These are phyloP conservation scores for Syncephalis plumigaleata DNA, from an alignment of 371 early-diverging fungal genomes.

Conservation along the genomic window DNA sequence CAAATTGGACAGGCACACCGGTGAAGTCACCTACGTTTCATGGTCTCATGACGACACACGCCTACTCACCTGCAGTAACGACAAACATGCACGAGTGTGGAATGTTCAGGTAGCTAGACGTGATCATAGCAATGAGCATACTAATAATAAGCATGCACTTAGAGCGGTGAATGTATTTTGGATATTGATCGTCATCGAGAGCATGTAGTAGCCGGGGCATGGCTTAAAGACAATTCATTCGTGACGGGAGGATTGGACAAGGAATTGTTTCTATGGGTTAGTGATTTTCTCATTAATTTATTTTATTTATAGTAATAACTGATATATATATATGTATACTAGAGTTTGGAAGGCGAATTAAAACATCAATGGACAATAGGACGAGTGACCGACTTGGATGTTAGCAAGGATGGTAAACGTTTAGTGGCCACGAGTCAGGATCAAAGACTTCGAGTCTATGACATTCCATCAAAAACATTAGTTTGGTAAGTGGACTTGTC, in stretches of 20 bases:
- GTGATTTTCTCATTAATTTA: too few species aligned
- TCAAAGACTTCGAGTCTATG: constrained; percentile 51
- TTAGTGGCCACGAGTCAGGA: constrained; percentile 59
- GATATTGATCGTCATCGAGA: constrained; percentile 44
- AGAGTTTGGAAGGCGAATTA: constrained; percentile 37
- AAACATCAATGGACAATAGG: constrained; percentile 43
- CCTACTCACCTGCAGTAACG: constrained; percentile 66
- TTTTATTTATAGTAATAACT: too few species aligned
- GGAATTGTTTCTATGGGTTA: constrained; percentile 51
- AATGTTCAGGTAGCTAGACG: constrained; percentile 34
- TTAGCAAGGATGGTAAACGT: constrained; percentile 47
- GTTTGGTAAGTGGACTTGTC: constrained; percentile 21
- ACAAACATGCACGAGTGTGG: constrained; percentile 66
- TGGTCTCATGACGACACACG: constrained; percentile 79
- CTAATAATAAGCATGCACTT: too few species aligned
- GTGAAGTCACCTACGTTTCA: constrained; percentile 53
- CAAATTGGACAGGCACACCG: constrained; percentile 36
- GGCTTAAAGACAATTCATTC: constrained; percentile 66
- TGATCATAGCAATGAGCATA: too few species aligned
- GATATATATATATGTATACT: too few species aligned
- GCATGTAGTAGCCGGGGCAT: constrained; percentile 61
- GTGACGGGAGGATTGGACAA: constrained; percentile 69
- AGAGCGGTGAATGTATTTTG: constrained; percentile 26
- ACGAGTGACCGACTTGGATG: constrained; percentile 69
- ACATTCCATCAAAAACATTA: constrained; percentile 35